phyloP scores from a whole-genome alignment of 306 rosid species.

The Ziziphus jujuba region DNA sequence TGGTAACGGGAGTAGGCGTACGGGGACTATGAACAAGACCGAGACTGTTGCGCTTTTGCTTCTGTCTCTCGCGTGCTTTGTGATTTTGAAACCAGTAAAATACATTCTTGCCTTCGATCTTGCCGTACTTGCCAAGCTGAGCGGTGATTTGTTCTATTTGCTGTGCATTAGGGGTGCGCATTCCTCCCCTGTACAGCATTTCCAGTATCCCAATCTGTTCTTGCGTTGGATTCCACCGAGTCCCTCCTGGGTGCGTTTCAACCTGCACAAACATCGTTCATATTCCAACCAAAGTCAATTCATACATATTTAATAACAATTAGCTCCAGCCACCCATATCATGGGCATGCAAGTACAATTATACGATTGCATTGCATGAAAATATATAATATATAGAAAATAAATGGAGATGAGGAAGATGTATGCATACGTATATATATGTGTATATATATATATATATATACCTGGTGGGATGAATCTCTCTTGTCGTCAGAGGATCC shows the following conservation, averaged over 20 bases:
- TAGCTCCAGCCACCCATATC: too few species aligned
- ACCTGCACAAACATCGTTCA: conserved; percentile 35
- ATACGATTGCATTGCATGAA: too few species aligned
- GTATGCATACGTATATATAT: background rate
- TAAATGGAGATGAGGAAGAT: too few species aligned
- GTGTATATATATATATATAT: background rate
- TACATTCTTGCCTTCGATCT: conserved; percentile 97
- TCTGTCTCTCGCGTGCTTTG: conserved; percentile 95
- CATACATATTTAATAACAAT: too few species aligned
- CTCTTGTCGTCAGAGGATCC: conserved; percentile 38
- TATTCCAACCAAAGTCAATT: too few species aligned
- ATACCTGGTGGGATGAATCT: conserved; percentile 48
- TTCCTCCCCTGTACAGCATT: conserved; percentile 79
- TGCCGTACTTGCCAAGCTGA: conserved; percentile 82
- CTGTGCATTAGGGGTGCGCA: conserved; percentile 94
- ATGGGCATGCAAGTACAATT: too few species aligned
- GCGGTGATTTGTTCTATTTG: conserved; percentile 81
- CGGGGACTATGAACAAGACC: conserved; percentile 61
- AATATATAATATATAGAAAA: too few species aligned
- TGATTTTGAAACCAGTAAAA: conserved; percentile 99
- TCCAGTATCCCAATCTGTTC: conserved; percentile 94
- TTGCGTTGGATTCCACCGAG: conserved; percentile 97
- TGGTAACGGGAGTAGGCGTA: conserved; percentile 35
- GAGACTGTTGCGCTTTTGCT: conserved; percentile 75
- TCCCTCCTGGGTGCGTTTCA: conserved; percentile 87